Conservation (phyloP, 768 basidiomycete species). For the Suillus subalutaceus region DNA sequence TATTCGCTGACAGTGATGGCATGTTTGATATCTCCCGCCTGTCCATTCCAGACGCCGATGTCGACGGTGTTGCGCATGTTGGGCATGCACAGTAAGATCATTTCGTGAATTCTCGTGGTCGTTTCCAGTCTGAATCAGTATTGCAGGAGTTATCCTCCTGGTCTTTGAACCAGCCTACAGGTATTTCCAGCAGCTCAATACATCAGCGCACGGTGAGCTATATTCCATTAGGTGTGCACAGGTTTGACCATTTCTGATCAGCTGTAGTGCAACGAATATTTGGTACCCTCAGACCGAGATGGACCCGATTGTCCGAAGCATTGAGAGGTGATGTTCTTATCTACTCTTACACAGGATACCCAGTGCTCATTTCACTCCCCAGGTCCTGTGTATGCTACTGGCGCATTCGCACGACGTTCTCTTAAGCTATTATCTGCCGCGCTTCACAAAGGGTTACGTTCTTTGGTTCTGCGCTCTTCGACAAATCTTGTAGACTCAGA, state of each 20-base stretch:
- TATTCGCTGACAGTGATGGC: constrained; percentile 8
- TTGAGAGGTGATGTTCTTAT: neutral
- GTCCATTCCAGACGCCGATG: constrained; percentile 12
- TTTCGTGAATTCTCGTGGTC: neutral
- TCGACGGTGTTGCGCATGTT: neutral
- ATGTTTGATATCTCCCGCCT: constrained; percentile 3
- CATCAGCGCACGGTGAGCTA: neutral
- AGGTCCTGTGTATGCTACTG: neutral
- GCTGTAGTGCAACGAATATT: neutral
- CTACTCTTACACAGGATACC: neutral
- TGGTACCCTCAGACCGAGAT: too few relatives aligned
- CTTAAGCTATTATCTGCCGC: neutral
- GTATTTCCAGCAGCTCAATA: neutral
- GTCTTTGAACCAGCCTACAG: neutral
- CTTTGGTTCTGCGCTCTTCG: neutral
- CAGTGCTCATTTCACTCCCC: neutral
- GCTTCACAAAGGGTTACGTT: neutral
- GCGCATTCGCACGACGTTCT: neutral
- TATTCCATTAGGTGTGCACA: neutral
- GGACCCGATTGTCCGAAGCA: neutral
- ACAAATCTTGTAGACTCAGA: neutral
- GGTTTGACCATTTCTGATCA: neutral
- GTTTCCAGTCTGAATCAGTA: neutral
- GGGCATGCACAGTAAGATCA: neutral
- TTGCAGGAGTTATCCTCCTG: neutral